Evolutionary conservation across 768 basidiomycete species (phyloP), one percentile per base, ranked within the genome.

Genomic region (Cystofilobasidium capitatum): DNA sequence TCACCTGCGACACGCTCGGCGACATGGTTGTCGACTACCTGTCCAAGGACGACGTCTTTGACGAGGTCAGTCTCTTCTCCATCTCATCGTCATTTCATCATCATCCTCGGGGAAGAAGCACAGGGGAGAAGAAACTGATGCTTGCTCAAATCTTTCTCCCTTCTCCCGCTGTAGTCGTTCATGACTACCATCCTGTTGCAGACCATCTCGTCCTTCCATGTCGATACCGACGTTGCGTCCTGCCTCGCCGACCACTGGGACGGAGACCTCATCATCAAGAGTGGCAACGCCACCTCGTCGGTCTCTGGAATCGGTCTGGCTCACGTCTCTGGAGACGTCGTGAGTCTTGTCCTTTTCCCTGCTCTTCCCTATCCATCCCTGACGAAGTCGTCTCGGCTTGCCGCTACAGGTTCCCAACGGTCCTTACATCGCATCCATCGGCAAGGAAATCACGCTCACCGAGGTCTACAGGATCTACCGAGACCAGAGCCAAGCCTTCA

Each of bases 401-500:
- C n/a, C n/a, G n/a, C 45, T 33, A 24, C 45, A 73, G 71, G 58
- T 75, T 17, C 72, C 74, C 17, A 59, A 64, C 3, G 74, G 74
- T 22, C 74, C 74, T 14, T 75, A 75, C 66, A 65, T 71, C 45
- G 69, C 36, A 0, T 36, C 72, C 24, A 47, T 54, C 13, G 55
- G 59, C 16, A 47, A 61, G 14, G 47, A 16, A 8, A 22, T 71
- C 59, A 61, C 63, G 36, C 66, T 75, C 40, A 72, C 69, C 36
- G 64, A 72, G 60, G 66, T 75, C 33, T 75, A 73, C 70, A 70
- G 72, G 0, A 49, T 72, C 24, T 72, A 73, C 70, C 66, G 61
- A 36, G 74, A 75, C 45, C 65, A 70, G 51, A 40, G 64, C 26
- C 74, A 75, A 57, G 74, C 73, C 0, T 72, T 74, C 58, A 73